phyloP scores from a whole-genome alignment of 2,329 filamentous ascomycete species.

The Aureobasidium subglaciale region DNA sequence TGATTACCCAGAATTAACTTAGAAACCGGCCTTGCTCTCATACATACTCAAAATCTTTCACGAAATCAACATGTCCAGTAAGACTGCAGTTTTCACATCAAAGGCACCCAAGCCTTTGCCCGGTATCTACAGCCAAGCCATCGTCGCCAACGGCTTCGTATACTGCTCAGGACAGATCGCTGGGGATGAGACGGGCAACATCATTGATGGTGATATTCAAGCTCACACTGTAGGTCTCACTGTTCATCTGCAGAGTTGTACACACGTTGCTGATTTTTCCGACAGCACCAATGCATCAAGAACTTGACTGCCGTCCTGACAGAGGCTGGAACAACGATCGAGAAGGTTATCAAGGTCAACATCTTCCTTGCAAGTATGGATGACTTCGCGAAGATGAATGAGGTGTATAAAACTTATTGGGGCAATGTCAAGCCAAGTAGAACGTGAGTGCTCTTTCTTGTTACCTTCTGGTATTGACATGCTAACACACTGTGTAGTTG shows the following conservation, averaged over 20 bases:
- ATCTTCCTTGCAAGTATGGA: slow-evolving; percentile 60
- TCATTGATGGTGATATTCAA: slow-evolving; percentile 52
- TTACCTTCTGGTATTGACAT: not conserved
- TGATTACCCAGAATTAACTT: too few species aligned
- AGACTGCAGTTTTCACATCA: slow-evolving; percentile 13
- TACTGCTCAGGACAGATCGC: slow-evolving; percentile 62
- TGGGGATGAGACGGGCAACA: slow-evolving; percentile 48
- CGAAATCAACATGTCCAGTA: slow-evolving; percentile 13
- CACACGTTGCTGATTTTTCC: not conserved
- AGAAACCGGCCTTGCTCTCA: not conserved
- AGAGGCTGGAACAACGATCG: slow-evolving; percentile 51
- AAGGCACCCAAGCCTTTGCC: slow-evolving; percentile 17
- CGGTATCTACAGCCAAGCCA: slow-evolving; percentile 28
- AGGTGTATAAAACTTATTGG: slow-evolving; percentile 39
- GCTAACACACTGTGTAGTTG: slow-evolving; percentile 29
- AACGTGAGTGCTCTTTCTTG: slow-evolving; percentile 20
- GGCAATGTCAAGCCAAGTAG: slow-evolving; percentile 28
- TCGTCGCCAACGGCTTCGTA: slow-evolving; percentile 53
- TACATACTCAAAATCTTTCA: not conserved
- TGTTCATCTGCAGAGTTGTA: not conserved
- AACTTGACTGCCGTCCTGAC: slow-evolving; percentile 55
- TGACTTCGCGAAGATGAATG: slow-evolving; percentile 55
- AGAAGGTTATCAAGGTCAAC: slow-evolving; percentile 61
- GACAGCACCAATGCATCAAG: slow-evolving; percentile 47
- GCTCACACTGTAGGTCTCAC: slow-evolving; percentile 43